Base-by-base conservation (phyloP, 306 rosid genomes). In the Abrus pulchellus region DNA sequence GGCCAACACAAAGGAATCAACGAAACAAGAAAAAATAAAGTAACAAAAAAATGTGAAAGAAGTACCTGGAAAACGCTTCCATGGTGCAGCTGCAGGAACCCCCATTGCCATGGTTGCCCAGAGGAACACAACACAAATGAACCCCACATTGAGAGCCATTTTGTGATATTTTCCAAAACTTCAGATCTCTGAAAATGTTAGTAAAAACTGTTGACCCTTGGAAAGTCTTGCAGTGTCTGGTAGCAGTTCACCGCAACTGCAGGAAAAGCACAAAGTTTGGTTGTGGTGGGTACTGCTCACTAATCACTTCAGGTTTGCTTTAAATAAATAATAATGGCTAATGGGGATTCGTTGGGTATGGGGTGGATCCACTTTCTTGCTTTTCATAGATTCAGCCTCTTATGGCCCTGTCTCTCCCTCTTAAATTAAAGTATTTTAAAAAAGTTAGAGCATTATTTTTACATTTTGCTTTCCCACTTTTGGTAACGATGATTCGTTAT, bases 91-190 rank as follows among this genome's bases (percentile, higher is more conserved):
- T 52, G 5, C 33, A 20, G 54, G 57, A 68, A 68, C 5, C 45
- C 33, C 76, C 72, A 75, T 44, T 67, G 53, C 70, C 62, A 11
- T 33, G 12, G 60, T 77, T 53, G 63, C 64, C 63, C 53, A 49
- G 13, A 76, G 57, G 20, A 63, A 20, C 12, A 63, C 34, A 76
- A 8, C 50, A 61, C 40, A 83, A 54, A 83, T 0, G 32, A 63
- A 4, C 36, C 77, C 68, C 40, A 79, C 62, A 83, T 56, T 83
- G 11, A 29, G 20, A 44, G 66, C 70, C 86, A 83, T 83, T 43
- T 64, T 43, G 44, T 70, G 32, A 11, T 53, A 7, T 41, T 13
- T 71, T 41, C 44, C 10, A 30, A 41, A 74, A 1, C 3, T 52
- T 6, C 53, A 69, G 65, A 70, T 60, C 77, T 60, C 64, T 10